Evolutionary conservation across 1,284 basidiomycete genomes (phyloP).

Genomic region (Pseudozyma hubeiensis): DNA sequence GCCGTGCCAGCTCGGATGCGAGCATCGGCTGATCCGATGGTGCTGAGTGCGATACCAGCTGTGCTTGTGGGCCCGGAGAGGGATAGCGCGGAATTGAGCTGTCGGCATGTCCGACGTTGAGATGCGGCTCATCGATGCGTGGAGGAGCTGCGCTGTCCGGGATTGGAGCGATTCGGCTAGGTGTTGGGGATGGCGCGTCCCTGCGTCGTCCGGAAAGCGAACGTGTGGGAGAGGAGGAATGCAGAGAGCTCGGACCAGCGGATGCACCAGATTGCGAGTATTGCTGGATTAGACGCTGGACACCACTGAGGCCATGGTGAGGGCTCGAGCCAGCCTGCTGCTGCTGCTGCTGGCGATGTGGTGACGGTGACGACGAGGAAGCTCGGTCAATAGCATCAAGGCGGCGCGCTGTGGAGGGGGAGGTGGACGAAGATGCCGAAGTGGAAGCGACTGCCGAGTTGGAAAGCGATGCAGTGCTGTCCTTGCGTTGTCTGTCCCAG

Average conservation of each 20-base stretch:
- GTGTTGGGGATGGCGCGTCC: slow-evolving; percentile 2
- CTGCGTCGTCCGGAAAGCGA: slow-evolving; percentile 14
- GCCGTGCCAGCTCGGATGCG: slow-evolving; percentile 1
- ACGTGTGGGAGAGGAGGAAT: slow-evolving; percentile 13
- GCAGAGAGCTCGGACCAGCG: slow-evolving; percentile 5
- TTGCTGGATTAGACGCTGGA: slow-evolving; percentile 45
- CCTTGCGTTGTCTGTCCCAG: slow-evolving; percentile 40
- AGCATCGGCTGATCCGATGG: slow-evolving; percentile 5
- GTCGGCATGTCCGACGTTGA: slow-evolving; percentile 2
- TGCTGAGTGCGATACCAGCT: not conserved
- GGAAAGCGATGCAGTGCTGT: slow-evolving; percentile 11
- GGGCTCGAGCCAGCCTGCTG: not conserved
- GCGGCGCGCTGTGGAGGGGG: slow-evolving; percentile 15
- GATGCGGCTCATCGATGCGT: not conserved
- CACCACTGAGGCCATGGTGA: slow-evolving; percentile 19
- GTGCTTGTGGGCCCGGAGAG: not conserved
- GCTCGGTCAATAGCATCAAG: slow-evolving; percentile 14
- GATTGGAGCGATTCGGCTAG: slow-evolving; percentile 7
- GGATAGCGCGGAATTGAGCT: not conserved
- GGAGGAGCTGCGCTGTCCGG: not conserved
- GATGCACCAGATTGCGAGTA: slow-evolving; percentile 26
- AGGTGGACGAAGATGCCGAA: slow-evolving; percentile 1
- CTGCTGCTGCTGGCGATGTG: not conserved
- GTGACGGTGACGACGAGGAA: slow-evolving; percentile 1
- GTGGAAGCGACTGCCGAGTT: slow-evolving; percentile 2